These are phyloP conservation scores for Euphrasia arctica DNA, from an alignment of 305 asterid genomes.

Conservation along the genomic window DNA sequence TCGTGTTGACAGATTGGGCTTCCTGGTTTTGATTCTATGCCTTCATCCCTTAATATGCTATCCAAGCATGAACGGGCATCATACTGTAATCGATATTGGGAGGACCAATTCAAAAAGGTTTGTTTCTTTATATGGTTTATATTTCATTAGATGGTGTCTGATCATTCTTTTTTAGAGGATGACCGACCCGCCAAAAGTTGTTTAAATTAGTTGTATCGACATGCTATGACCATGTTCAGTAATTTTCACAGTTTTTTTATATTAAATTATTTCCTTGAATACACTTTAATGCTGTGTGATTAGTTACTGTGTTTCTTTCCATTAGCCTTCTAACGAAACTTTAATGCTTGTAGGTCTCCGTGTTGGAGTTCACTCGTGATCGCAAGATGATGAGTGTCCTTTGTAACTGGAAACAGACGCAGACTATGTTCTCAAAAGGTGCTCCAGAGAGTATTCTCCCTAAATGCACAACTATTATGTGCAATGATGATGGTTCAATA, in stretches of 20 bases:
- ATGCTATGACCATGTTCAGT: slow-evolving; percentile 15
- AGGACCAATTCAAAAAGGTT: slow-evolving; percentile 98
- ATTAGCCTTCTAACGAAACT: slow-evolving; percentile 16
- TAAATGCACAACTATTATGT: slow-evolving; percentile 82
- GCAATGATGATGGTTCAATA: slow-evolving; percentile 91
- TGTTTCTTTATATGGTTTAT: slow-evolving; percentile 29
- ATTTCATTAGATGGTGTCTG: slow-evolving; percentile 1
- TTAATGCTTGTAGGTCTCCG: slow-evolving; percentile 66
- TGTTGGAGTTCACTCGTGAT: slow-evolving; percentile 96
- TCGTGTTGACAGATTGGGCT: slow-evolving; percentile 86
- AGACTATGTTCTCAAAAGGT: slow-evolving; percentile 97
- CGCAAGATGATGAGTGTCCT: slow-evolving; percentile 99
- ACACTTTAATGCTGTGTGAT: not conserved
- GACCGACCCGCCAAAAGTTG: not conserved
- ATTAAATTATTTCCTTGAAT: slow-evolving; percentile 7
- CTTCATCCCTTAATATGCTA: slow-evolving; percentile 89
- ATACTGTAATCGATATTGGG: slow-evolving; percentile 97
- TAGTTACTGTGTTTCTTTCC: slow-evolving; percentile 16
- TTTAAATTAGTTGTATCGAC: not conserved
- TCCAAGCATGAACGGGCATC: slow-evolving; percentile 98
- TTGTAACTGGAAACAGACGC: slow-evolving; percentile 90
- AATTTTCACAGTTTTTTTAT: slow-evolving; percentile 13
- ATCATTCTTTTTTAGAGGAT: slow-evolving; percentile 15
- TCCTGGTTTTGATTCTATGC: slow-evolving; percentile 99
- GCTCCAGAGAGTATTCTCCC: slow-evolving; percentile 98